These are phyloP conservation scores for Vanderwaltozyma tropicalis DNA, from an alignment of 805 yeast genomes.

Conservation along the genomic window DNA sequence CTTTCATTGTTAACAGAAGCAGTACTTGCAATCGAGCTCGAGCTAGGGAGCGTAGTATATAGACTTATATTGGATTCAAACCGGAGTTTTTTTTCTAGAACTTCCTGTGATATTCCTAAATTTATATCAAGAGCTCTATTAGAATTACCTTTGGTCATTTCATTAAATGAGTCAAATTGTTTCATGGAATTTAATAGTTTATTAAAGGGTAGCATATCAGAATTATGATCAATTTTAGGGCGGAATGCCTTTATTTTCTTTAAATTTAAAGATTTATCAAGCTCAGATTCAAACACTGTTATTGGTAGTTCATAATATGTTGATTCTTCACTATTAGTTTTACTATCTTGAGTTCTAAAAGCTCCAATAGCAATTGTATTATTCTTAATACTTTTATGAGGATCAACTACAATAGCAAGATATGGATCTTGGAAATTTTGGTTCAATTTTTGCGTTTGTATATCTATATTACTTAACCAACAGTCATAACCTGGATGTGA, in stretches of 20 bases:
- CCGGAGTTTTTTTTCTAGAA: neutral
- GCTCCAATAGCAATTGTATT: slow-evolving; percentile 80
- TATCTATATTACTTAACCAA: slow-evolving; percentile 91
- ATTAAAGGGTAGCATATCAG: slow-evolving; percentile 8
- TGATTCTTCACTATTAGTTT: slow-evolving; percentile 5
- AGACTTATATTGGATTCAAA: neutral
- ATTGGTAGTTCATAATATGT: slow-evolving; percentile 17
- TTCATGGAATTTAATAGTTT: slow-evolving; percentile 19
- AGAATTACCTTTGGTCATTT: slow-evolving; percentile 3
- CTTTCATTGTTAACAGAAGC: slow-evolving; percentile 13
- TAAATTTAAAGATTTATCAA: slow-evolving; percentile 9
- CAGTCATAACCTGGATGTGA: slow-evolving; percentile 98
- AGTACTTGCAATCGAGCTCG: slow-evolving; percentile 12
- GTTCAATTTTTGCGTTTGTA: slow-evolving; percentile 74
- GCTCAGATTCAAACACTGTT: slow-evolving; percentile 12
- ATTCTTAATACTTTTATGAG: slow-evolving; percentile 51
- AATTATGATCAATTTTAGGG: slow-evolving; percentile 4
- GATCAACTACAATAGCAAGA: slow-evolving; percentile 81
- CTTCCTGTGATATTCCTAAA: too few relatives aligned
- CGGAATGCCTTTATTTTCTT: slow-evolving; percentile 6
- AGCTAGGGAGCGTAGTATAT: neutral
- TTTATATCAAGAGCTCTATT: neutral
- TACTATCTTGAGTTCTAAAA: slow-evolving; percentile 57
- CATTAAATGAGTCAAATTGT: slow-evolving; percentile 15
- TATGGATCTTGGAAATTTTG: slow-evolving; percentile 89